Conservation (phyloP, 129 eudicot genomes). For the Gnaphalium uliginosum region DNA sequence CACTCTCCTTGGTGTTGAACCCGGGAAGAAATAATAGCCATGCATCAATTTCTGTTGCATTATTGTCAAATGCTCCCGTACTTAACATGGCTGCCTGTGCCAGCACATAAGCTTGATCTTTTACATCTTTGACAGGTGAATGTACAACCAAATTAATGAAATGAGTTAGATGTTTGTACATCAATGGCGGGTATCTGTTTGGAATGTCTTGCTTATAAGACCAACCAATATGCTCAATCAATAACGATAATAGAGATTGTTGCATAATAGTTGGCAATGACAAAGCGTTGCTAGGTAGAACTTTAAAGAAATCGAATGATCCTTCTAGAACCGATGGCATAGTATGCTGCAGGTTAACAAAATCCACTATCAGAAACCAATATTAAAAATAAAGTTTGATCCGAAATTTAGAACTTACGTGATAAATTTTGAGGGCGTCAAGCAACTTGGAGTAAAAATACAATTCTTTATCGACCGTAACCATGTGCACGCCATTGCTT, state of each 20-base stretch:
- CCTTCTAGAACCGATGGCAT: constrained; percentile 68
- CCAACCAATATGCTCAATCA: constrained; percentile 63
- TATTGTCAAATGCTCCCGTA: constrained; percentile 90
- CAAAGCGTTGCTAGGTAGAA: constrained; percentile 61
- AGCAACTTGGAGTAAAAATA: constrained; percentile 77
- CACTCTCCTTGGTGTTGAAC: constrained; percentile 36
- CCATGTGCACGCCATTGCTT: constrained; percentile 25
- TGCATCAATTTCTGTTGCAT: constrained; percentile 57
- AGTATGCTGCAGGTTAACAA: constrained; percentile 57
- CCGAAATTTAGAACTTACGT: constrained; percentile 50
- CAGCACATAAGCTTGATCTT: constrained; percentile 70
- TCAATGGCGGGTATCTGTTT: constrained; percentile 46
- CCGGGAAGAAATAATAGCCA: constrained; percentile 93
- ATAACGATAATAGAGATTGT: constrained; percentile 71
- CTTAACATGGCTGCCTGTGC: constrained; percentile 87
- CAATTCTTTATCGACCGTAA: constrained; percentile 50
- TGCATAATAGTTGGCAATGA: constrained; percentile 67
- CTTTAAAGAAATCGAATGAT: constrained; percentile 72
- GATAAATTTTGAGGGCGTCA: constrained; percentile 64
- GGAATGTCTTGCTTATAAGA: constrained; percentile 42
- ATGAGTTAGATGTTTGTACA: constrained; percentile 69
- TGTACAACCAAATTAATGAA: constrained; percentile 55
- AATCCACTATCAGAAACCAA: constrained; percentile 17
- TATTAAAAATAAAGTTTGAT: neutral
- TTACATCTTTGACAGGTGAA: constrained; percentile 61